A percentile compares a stretch with the other conserved stretches of the same genome.
phyloP scores from a whole-genome alignment of 108 stramenopile species.

The Cylindrotheca closterium region DNA sequence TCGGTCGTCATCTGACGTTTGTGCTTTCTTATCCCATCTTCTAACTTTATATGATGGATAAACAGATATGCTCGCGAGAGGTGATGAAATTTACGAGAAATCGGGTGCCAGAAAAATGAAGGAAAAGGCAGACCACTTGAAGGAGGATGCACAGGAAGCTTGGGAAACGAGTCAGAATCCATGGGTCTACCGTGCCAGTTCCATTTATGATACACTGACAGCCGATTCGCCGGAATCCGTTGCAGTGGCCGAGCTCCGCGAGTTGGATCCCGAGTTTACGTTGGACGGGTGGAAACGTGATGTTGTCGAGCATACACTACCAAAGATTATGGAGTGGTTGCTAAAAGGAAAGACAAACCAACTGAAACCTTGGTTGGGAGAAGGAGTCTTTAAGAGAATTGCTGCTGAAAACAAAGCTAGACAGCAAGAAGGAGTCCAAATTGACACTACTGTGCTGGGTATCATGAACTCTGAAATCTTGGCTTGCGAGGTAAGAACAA shows the following conservation, averaged over 20 bases:
- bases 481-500: slow-evolving; percentile 73
- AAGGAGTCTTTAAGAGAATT: slow-evolving; percentile 86
- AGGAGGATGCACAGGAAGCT: slow-evolving; percentile 89
- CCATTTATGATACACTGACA: slow-evolving; percentile 94
- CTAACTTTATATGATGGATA: not conserved
- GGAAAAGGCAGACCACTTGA: slow-evolving; percentile 68
- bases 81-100: slow-evolving; percentile 67
- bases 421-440: slow-evolving; percentile 87
- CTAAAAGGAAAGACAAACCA: slow-evolving; percentile 84
- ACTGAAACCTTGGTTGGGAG: slow-evolving; percentile 88
- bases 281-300: slow-evolving; percentile 88
- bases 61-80: slow-evolving; percentile 56
- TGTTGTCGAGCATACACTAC: slow-evolving; percentile 87
- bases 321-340: slow-evolving; percentile 89
- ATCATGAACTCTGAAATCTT: slow-evolving; percentile 95
- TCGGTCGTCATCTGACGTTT: slow-evolving; percentile 11
- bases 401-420: slow-evolving; percentile 86
- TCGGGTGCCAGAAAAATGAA: slow-evolving; percentile 76
- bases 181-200: slow-evolving; percentile 94
- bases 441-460: slow-evolving; percentile 93
- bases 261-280: slow-evolving; percentile 93
- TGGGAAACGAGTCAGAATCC: slow-evolving; percentile 99
- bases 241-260: slow-evolving; percentile 87
- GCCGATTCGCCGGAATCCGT: slow-evolving; percentile 93
- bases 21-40: not conserved